Evolutionary conservation across 192 early-diverging fungal species (phyloP).

Genomic region (Ambispora gerdemannii): DNA sequence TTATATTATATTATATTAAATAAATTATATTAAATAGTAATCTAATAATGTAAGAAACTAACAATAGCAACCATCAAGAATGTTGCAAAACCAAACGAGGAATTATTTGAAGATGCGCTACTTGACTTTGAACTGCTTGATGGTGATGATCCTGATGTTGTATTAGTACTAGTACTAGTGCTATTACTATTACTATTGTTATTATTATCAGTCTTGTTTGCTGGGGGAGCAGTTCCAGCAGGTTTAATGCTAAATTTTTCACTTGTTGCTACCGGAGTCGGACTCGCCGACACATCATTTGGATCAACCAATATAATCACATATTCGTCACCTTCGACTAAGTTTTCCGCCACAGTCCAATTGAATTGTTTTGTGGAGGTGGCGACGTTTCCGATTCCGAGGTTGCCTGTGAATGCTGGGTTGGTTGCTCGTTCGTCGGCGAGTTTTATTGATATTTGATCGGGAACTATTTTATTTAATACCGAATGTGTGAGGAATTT

Average conservation of each 20-base stretch:
- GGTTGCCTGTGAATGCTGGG: not conserved
- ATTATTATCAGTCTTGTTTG: not conserved
- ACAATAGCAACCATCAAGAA: no score
- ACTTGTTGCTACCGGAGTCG: not conserved
- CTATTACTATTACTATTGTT: no score
- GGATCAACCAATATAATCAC: not conserved
- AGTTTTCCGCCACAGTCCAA: not conserved
- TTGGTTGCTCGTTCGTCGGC: not conserved
- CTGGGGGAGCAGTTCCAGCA: not conserved
- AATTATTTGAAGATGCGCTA: no score
- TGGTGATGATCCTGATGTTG: no score
- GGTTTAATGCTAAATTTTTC: slow-evolving; percentile 1
- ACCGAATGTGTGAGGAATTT: not conserved
- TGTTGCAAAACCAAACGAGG: no score
- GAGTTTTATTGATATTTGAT: not conserved
- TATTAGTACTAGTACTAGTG: no score
- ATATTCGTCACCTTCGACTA: not conserved
- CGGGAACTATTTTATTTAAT: not conserved
- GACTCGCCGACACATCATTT: not conserved
- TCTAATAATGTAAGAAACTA: no score
- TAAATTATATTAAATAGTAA: no score
- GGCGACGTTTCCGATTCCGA: not conserved
- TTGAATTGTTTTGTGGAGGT: not conserved
- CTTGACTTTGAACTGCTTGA: no score
- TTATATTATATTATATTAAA: no score